Evolutionary conservation across 352 stramenopile species (phyloP).

Genomic region (Phytopythium aichiense): DNA sequence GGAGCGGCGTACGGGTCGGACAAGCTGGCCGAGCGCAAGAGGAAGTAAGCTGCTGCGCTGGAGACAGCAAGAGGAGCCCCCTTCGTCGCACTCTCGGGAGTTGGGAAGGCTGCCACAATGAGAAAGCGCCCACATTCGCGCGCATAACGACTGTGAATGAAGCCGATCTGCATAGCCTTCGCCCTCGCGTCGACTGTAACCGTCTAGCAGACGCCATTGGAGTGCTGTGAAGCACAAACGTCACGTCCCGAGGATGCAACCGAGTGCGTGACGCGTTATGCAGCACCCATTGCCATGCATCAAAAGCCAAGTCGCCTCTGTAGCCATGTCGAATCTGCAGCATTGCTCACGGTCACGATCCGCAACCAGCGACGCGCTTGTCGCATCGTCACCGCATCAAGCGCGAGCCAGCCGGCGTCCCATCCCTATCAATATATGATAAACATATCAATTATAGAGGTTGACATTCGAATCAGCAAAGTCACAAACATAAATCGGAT

Average conservation of each 20-base stretch:
- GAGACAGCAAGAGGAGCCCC: background rate
- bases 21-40: constrained; percentile 51
- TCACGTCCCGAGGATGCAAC: too few relatives aligned
- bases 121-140: background rate
- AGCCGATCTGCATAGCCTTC: background rate
- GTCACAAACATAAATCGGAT: too few relatives aligned
- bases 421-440: background rate
- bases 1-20: constrained; percentile 55
- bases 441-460: background rate
- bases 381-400: background rate
- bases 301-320: too few relatives aligned
- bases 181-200: background rate
- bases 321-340: too few relatives aligned
- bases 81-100: background rate
- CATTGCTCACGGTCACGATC: background rate
- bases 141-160: constrained; percentile 1
- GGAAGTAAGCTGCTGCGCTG: constrained; percentile 19
- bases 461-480: too few relatives aligned
- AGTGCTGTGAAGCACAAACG: background rate
- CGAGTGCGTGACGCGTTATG: too few relatives aligned
- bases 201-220: background rate
- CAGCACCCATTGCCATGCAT: too few relatives aligned
- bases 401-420: background rate
- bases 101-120: background rate
- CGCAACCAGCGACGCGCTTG: background rate